A percentile compares a stretch with the other conserved stretches of the same genome.
Evolutionary conservation across 2,329 filamentous ascomycete species (phyloP).

Genomic region (Metarhizium anisopliae): DNA sequence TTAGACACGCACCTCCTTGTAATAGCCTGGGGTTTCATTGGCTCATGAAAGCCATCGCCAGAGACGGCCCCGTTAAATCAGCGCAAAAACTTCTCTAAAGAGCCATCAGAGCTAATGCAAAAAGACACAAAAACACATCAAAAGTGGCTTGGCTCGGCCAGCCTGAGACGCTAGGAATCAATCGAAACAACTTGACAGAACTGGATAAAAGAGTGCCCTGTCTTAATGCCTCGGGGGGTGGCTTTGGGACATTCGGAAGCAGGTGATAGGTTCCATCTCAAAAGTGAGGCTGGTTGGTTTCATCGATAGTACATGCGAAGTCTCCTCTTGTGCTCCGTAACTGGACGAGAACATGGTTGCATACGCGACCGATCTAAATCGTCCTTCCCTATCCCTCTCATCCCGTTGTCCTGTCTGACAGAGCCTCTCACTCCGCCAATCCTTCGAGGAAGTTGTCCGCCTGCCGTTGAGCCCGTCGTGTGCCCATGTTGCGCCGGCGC

Average conservation of each 20-base stretch:
- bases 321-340: background rate
- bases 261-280: background rate
- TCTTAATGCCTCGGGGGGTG: background rate
- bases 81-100: background rate
- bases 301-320: background rate
- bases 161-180: background rate
- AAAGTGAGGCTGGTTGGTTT: background rate
- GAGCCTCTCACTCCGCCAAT: constrained; percentile 21
- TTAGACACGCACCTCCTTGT: background rate
- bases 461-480: constrained; percentile 52
- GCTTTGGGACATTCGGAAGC: background rate
- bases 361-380: too few relatives aligned
- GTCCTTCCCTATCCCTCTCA: too few relatives aligned
- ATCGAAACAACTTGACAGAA: background rate
- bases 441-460: constrained; percentile 65
- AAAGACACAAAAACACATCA: background rate
- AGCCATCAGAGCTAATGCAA: background rate
- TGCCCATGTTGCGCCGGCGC: constrained; percentile 52
- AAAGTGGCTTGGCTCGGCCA: background rate
- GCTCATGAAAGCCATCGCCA: background rate
- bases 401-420: background rate
- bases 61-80: background rate
- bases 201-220: too few relatives aligned
- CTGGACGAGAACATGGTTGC: too few relatives aligned
- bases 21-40: background rate